Percentiles rank a stretch among this genome's conserved stretches.
Conservation (phyloP, 2,329 filamentous ascomycete species). For the Neofusicoccum ribis region DNA sequence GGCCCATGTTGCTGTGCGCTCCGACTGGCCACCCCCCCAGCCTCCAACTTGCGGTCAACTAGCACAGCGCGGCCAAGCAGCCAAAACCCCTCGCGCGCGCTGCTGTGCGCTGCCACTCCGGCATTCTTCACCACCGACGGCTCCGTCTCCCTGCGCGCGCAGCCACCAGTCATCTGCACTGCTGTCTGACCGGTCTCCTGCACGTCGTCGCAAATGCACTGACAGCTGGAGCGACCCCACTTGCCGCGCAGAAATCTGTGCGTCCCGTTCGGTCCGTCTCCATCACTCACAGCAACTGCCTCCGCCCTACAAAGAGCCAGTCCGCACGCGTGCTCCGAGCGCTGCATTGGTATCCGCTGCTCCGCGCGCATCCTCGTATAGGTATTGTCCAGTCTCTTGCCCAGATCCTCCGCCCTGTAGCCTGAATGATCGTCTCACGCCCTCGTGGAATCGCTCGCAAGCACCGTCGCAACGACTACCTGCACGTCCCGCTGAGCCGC, state of each 20-base stretch:
- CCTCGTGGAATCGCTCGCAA: conserved; percentile 13
- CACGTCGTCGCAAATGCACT: conserved; percentile 12
- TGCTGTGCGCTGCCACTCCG: background rate
- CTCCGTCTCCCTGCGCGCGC: background rate
- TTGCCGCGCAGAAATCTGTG: conserved; percentile 18
- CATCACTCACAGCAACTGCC: background rate
- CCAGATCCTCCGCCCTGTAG: background rate
- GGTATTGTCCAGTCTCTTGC: conserved; percentile 4
- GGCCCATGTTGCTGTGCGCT: background rate
- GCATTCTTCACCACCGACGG: background rate
- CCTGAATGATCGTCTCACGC: conserved; percentile 14
- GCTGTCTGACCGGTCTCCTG: conserved; percentile 6
- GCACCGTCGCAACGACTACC: conserved; percentile 10
- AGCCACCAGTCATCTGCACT: background rate
- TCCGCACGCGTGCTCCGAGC: background rate
- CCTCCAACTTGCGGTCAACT: conserved; percentile 1
- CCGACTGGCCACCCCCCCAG: background rate
- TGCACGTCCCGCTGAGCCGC: conserved; percentile 4
- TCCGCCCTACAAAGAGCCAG: conserved; percentile 1
- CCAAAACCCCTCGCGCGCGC: background rate
- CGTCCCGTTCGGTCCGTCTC: conserved; percentile 16
- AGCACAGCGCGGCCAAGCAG: background rate
- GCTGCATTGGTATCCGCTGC: background rate
- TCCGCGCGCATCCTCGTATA: conserved; percentile 6
- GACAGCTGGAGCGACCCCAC: conserved; percentile 11